phyloP scores from a whole-genome alignment of 768 basidiomycete species.

The Fomitopsis serialis region DNA sequence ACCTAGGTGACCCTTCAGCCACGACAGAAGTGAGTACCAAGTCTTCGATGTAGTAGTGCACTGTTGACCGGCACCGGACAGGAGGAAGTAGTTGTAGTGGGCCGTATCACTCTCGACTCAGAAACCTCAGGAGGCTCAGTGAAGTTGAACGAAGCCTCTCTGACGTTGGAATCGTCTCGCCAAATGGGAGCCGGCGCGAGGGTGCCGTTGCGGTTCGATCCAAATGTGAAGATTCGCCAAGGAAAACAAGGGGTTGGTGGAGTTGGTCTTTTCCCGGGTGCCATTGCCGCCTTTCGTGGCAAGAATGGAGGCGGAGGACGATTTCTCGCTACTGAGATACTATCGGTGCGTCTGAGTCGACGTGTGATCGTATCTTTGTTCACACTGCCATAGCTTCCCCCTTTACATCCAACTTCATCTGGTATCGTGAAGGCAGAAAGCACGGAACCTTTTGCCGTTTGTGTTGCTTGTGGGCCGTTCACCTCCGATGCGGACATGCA shows the following conservation, averaged over 20 bases:
- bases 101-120: slow-evolving; percentile 40
- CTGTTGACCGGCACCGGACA: slow-evolving; percentile 15
- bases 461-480: slow-evolving; percentile 82
- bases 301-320: slow-evolving; percentile 87
- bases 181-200: slow-evolving; percentile 64
- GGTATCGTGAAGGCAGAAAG: slow-evolving; percentile 31
- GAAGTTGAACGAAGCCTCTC: slow-evolving; percentile 70
- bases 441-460: slow-evolving; percentile 54
- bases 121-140: slow-evolving; percentile 48
- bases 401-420: slow-evolving; percentile 28
- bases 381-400: slow-evolving; percentile 40
- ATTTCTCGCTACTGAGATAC: slow-evolving; percentile 78
- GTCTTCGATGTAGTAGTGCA: background rate
- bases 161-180: slow-evolving; percentile 82
- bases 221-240: slow-evolving; percentile 60
- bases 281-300: slow-evolving; percentile 80
- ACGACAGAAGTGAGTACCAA: slow-evolving; percentile 41
- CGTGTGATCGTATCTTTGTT: slow-evolving; percentile 42
- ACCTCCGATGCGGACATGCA: slow-evolving; percentile 72
- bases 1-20: slow-evolving; percentile 73
- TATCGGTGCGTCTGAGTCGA: slow-evolving; percentile 53
- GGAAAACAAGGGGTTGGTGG: slow-evolving; percentile 55
- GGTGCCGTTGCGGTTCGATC: slow-evolving; percentile 67
- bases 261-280: slow-evolving; percentile 82
- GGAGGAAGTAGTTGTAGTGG: slow-evolving; percentile 26